Evolutionary conservation across 2,329 filamentous ascomycete genomes (phyloP).

Genomic region (Xylaria sp.): DNA sequence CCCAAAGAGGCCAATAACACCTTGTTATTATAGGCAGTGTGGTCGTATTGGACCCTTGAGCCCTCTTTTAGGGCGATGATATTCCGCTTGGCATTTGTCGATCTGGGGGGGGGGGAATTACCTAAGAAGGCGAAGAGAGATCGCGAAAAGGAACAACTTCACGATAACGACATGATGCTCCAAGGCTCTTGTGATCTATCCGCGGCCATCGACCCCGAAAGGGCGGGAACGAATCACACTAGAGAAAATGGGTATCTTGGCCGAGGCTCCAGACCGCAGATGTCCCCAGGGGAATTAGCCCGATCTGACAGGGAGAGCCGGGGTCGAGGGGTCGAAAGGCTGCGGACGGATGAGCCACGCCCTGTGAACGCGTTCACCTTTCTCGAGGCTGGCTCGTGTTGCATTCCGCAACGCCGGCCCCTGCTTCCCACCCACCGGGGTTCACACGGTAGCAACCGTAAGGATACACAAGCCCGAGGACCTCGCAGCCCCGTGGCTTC

Average conservation of each 20-base stretch:
- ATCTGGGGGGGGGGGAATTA: constrained; percentile 11
- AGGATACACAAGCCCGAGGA: constrained; percentile 14
- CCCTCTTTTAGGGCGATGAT: constrained; percentile 22
- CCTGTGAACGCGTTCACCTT: constrained; percentile 22
- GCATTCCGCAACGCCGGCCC: constrained; percentile 30
- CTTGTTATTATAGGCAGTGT: background rate
- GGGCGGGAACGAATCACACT: background rate
- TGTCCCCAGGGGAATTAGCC: background rate
- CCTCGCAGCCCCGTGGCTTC: constrained; percentile 13
- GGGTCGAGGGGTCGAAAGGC: constrained; percentile 9
- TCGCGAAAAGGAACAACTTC: constrained; percentile 13
- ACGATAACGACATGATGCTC: constrained; percentile 17
- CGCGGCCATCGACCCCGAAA: constrained; percentile 5
- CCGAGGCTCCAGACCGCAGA: constrained; percentile 21
- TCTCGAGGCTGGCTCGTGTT: constrained; percentile 23
- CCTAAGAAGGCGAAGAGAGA: constrained; percentile 3
- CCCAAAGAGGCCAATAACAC: constrained; percentile 27
- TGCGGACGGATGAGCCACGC: constrained; percentile 32
- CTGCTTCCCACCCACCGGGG: constrained; percentile 13
- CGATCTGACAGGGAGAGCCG: constrained; percentile 15
- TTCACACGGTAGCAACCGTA: constrained; percentile 29
- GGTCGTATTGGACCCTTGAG: constrained; percentile 22
- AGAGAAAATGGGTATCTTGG: constrained; percentile 5
- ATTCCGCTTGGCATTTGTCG: constrained; percentile 29
- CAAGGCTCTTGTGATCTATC: constrained; percentile 2